Conservation (phyloP, 352 stramenopile species). For the Phytophthora colocasiae region DNA sequence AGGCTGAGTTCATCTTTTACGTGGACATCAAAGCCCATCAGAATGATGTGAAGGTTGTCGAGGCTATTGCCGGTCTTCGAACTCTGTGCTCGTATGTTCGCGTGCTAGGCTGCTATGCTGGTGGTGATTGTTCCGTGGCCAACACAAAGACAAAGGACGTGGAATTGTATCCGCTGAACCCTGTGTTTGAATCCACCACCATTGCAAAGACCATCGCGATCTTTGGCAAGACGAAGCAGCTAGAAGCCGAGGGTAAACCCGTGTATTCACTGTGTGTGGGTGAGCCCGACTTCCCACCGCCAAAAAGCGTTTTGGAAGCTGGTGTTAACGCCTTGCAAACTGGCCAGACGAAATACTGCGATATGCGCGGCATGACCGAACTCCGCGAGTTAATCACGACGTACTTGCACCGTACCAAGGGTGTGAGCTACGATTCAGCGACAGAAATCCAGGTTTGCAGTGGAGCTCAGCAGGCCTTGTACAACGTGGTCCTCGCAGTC, state of each 20-base stretch:
- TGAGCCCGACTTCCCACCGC: conserved; percentile 95
- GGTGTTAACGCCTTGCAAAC: conserved; percentile 66
- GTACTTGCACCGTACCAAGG: conserved; percentile 91
- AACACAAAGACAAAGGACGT: conserved; percentile 26
- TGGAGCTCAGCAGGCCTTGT: conserved; percentile 95
- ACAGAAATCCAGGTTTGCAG: conserved; percentile 94
- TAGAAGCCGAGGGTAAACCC: conserved; percentile 92
- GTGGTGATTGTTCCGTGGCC: conserved; percentile 19
- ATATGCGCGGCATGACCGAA: conserved; percentile 89
- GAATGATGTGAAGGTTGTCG: conserved; percentile 61
- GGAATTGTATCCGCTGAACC: conserved; percentile 59
- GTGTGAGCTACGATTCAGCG: conserved; percentile 84
- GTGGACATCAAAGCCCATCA: conserved; percentile 67
- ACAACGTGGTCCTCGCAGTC: conserved; percentile 91
- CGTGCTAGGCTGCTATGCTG: conserved; percentile 86
- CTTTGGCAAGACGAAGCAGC: conserved; percentile 94
- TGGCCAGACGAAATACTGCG: conserved; percentile 94
- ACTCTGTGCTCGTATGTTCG: conserved; percentile 85
- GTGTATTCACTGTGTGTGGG: conserved; percentile 95
- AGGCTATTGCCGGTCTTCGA: conserved; percentile 79
- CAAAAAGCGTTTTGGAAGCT: conserved; percentile 89
- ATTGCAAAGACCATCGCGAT: conserved; percentile 93
- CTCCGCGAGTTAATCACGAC: conserved; percentile 89
- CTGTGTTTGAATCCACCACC: conserved; percentile 84
- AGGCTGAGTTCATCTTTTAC: conserved; percentile 81